Evolutionary conservation across 768 basidiomycete species (phyloP), one percentile per base, ranked within the genome.

Genomic region (Pilatotrama ljubarskyi): DNA sequence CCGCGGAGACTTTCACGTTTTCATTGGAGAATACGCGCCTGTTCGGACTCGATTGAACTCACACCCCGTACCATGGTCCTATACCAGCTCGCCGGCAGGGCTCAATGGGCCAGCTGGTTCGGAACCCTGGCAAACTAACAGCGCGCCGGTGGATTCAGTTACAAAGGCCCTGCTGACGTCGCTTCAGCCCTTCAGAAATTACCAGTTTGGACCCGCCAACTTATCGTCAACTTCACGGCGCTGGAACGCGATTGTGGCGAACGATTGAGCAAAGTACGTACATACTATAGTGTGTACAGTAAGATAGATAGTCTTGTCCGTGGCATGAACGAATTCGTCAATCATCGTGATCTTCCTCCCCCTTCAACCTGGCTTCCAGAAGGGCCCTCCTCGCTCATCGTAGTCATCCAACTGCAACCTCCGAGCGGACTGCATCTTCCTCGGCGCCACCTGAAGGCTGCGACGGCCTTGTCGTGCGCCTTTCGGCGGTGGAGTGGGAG

Each of bases 401-500:
- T 41, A 54, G 15, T 63, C 61, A 36, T 63, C 61, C 51, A 51
- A 40, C n/a, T 56, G 52, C 8, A 51, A 5, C 40, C 46, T 37
- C 15, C 61, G 53, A 13, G 47, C 36, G 6, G 17, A 17, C 10
- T 35, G 15, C 35, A 35, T 18, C 29, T 29, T 29, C 64, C 76
- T 75, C 60, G 51, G 53, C 49, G n/a, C n/a, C 58, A 48, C 24
- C 64, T 55, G 57, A 55, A 56, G 35, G 51, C 58, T 63, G 57
- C 50, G 61, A 7, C 40, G 51, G 54, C 47, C 58, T 58, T 56
- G 52, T 50, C 55, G 9, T 49, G 55, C 51, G 40, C 55, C 55
- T 52, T 61, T 51, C n/a, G 60, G 43, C 43, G 60, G 60, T 25
- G 40, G 60, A 11, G 41, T 35, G 40, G 61, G 60, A 29, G 59